Evolutionary conservation across 768 basidiomycete species (phyloP).

Genomic region (Rhizopogon sp.): DNA sequence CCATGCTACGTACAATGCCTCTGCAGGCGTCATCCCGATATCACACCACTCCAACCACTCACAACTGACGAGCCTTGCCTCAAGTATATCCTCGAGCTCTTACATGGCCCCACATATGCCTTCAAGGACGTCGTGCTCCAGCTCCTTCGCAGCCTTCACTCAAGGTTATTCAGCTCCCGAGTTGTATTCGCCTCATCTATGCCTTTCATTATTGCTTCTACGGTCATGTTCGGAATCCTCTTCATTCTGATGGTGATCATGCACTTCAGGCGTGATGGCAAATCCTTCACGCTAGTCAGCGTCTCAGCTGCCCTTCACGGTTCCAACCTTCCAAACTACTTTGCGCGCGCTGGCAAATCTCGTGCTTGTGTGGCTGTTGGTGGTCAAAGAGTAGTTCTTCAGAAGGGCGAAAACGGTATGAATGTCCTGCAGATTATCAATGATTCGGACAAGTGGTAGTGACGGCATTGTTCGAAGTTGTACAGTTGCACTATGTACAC

Average conservation of each 20-base stretch:
- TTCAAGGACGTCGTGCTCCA: slow-evolving; percentile 99
- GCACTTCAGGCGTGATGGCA: slow-evolving; percentile 16
- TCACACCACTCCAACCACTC: slow-evolving; percentile 60
- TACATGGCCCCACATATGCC: slow-evolving; percentile 97
- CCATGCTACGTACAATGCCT: slow-evolving; percentile 61
- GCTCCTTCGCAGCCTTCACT: slow-evolving; percentile 82
- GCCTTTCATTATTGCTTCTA: slow-evolving; percentile 21
- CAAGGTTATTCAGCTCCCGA: slow-evolving; percentile 14
- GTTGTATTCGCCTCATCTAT: slow-evolving; percentile 22
- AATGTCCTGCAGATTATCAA: slow-evolving; percentile 5
- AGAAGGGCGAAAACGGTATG: slow-evolving; percentile 6
- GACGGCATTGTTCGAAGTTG: background rate
- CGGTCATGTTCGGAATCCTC: slow-evolving; percentile 19
- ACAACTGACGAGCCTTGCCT: slow-evolving; percentile 19
- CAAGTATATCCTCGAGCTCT: slow-evolving; percentile 82
- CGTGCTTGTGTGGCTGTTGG: background rate
- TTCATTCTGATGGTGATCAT: slow-evolving; percentile 12
- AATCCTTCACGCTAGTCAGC: slow-evolving; percentile 22
- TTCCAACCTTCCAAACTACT: slow-evolving; percentile 19
- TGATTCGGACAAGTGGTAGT: background rate
- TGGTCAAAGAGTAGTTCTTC: background rate
- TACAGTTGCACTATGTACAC: background rate
- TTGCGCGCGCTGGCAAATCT: slow-evolving; percentile 5
- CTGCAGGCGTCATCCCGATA: slow-evolving; percentile 69
- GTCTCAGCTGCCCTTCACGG: slow-evolving; percentile 16